Evolutionary conservation across 352 stramenopile genomes (phyloP).

Genomic region (Pythium rhizo-oryzae): DNA sequence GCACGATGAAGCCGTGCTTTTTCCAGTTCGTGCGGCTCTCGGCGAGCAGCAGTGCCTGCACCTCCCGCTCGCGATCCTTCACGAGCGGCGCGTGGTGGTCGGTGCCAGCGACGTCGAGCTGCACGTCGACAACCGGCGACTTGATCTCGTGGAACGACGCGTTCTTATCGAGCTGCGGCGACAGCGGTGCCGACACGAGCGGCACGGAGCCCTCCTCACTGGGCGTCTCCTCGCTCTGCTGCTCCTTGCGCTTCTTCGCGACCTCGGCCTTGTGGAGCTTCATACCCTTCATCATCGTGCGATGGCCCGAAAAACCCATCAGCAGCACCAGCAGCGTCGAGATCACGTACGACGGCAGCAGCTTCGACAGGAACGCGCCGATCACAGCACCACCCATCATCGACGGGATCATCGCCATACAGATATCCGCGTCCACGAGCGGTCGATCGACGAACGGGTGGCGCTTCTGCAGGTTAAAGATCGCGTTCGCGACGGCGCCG

Average conservation of each 20-base stretch:
- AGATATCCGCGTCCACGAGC: constrained; percentile 61
- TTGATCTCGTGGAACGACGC: constrained; percentile 20
- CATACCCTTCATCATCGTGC: constrained; percentile 38
- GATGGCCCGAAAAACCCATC: constrained; percentile 44
- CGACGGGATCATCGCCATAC: too few species aligned
- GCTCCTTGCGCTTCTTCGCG: constrained; percentile 33
- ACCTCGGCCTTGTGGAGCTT: constrained; percentile 43
- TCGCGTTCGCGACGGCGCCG: constrained; percentile 60
- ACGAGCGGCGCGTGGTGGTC: neutral
- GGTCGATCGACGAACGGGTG: constrained; percentile 54
- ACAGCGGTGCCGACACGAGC: neutral
- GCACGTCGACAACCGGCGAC: constrained; percentile 12
- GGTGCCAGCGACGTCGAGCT: neutral
- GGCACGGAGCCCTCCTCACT: constrained; percentile 6
- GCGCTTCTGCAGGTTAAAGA: constrained; percentile 66
- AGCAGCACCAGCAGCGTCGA: constrained; percentile 61
- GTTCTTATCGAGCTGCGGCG: neutral
- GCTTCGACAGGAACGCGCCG: constrained; percentile 56
- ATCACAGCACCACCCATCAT: constrained; percentile 56
- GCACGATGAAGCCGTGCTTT: constrained; percentile 22
- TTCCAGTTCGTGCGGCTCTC: constrained; percentile 19
- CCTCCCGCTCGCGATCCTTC: neutral
- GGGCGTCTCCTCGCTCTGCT: constrained; percentile 5
- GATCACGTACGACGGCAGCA: constrained; percentile 65
- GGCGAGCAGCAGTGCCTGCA: neutral